Percentiles rank a stretch among this genome's conserved stretches.
These are phyloP conservation scores for Oxytropis ochrocephala DNA, from an alignment of 306 rosid species.

Conservation along the genomic window DNA sequence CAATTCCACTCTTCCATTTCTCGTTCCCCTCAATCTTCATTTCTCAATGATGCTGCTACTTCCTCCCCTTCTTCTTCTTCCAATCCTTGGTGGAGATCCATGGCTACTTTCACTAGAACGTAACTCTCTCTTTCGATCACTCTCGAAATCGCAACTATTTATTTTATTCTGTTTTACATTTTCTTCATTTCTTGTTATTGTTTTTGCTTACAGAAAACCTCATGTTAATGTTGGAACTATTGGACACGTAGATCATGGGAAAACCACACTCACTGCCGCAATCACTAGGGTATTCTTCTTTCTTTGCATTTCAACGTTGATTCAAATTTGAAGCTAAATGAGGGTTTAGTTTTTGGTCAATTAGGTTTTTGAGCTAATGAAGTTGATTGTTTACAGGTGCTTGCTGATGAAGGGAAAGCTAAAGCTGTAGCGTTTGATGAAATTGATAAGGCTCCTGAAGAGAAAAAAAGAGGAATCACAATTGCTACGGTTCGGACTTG, in stretches of 20 bases:
- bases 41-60: constrained; percentile 26
- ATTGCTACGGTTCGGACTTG: constrained; percentile 70
- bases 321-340: not conserved
- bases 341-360: not conserved
- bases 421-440: constrained; percentile 88
- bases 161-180: not conserved
- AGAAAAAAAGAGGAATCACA: constrained; percentile 91
- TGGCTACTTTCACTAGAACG: constrained; percentile 42
- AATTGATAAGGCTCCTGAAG: constrained; percentile 98
- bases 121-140: not conserved
- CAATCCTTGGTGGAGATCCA: constrained; percentile 53
- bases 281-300: constrained; percentile 20
- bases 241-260: constrained; percentile 40
- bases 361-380: not conserved
- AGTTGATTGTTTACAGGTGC: constrained; percentile 39
- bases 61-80: constrained; percentile 8
- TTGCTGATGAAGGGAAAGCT: constrained; percentile 91
- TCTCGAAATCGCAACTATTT: not conserved
- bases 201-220: constrained; percentile 23
- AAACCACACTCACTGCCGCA: constrained; percentile 36
- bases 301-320: not conserved
- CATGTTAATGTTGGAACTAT: constrained; percentile 39
- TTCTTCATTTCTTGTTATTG: not conserved
- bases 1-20: constrained; percentile 45
- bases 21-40: constrained; percentile 32